These are phyloP conservation scores for Coemansia sp. DNA, from an alignment of 192 early-diverging fungal genomes.

Conservation along the genomic window DNA sequence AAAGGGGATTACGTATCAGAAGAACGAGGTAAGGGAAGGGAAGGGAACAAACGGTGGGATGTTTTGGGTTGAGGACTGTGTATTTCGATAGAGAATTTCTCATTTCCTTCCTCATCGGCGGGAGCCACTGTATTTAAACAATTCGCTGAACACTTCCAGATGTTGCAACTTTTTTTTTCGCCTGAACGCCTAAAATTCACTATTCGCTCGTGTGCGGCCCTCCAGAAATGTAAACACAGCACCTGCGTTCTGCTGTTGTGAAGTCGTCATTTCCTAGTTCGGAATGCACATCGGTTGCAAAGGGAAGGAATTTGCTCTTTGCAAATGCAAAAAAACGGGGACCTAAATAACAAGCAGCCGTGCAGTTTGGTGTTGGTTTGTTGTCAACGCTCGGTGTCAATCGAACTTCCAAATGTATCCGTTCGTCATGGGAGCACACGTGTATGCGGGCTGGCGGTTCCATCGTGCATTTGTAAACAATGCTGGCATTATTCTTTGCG, in stretches of 20 bases:
- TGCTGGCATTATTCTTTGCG: background rate
- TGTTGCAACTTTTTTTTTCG: too few relatives aligned
- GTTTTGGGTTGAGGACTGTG: background rate
- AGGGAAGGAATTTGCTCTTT: background rate
- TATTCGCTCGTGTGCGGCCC: background rate
- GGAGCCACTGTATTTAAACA: background rate
- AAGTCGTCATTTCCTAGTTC: background rate
- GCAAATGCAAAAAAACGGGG: background rate
- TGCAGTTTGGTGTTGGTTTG: too few relatives aligned
- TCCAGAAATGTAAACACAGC: background rate
- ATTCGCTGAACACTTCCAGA: background rate
- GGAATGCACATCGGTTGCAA: background rate
- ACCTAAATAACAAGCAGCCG: background rate
- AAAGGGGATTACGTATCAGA: background rate
- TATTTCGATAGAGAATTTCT: background rate
- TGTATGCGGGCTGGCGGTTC: background rate
- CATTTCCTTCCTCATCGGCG: background rate
- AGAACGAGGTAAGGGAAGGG: background rate
- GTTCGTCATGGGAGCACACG: background rate
- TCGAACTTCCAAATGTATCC: background rate
- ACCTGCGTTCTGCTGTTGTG: background rate
- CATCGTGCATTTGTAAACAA: background rate
- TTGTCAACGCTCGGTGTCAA: background rate
- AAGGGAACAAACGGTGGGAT: background rate
- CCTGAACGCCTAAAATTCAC: background rate